Base-by-base conservation (phyloP, 176 grass and related monocot genomes). In the Oryza nivara region DNA sequence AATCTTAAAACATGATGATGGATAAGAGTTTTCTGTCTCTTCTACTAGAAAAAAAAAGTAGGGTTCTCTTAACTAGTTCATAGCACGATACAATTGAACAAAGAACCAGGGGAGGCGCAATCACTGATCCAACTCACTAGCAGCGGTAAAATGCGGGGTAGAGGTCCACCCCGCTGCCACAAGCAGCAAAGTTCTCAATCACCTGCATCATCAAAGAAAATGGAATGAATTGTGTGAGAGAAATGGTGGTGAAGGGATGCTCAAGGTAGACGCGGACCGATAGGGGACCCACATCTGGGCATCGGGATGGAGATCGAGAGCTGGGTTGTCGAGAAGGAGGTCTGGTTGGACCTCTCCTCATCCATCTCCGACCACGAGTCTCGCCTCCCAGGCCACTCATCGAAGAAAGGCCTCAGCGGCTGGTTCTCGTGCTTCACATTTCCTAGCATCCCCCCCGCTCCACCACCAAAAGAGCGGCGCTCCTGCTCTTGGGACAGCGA, bases 241-340 rank as follows among this genome's bases (percentile, higher is more conserved):
- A 8, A 41, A 9, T 5, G 28, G 16, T 4, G 1, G 32, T 25
- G 13, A 16, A 77, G 6, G 3, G 6, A 48, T 44, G 58, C 22
- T 45, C 20, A 36, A 65, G 36, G 13, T 35, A 12, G 65, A 23
- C 22, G 11, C 3, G 5, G 17, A 77, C 80, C 32, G 12, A 85
- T 73, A 51, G 80, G 61, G 5, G 76, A 92, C 74, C 51, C 86
- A 76, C 93, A 94, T 79, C 90, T 84, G 49, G 91, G 86, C 92
- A 94, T 94, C 0, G 95, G 93, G 76, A 92, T 94, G 71, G 97
- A 99, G 70, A 99, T 99, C 0, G 97, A 99, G 75, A 99, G 93
- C 81, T 95, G 96, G 43, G 96, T 96, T 3, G 93, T 96, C 17
- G 97, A 99, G 65, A 96, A 96, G 34, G 96, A 96, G 56, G 87